phyloP scores from a whole-genome alignment of 345 rosid species.

The Lumnitzera racemosa region DNA sequence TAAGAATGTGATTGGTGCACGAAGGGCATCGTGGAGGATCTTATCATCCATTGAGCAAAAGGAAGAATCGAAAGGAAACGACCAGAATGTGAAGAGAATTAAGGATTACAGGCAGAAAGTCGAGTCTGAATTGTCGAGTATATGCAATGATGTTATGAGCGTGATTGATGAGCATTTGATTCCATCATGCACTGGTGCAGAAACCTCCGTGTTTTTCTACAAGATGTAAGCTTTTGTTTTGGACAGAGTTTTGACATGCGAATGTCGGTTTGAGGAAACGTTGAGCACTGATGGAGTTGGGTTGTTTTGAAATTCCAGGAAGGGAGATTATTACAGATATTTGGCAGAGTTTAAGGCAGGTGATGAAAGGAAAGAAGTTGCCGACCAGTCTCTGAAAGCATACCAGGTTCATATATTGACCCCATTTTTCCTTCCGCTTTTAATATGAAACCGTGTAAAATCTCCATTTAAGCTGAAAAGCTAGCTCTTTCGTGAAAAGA shows the following conservation, averaged over 20 bases:
- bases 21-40: constrained; percentile 36
- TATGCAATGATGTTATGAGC: constrained; percentile 25
- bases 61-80: constrained; percentile 28
- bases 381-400: constrained; percentile 40
- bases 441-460: neutral
- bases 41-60: constrained; percentile 30
- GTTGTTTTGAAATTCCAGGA: constrained; percentile 17
- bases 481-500: neutral
- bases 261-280: no score
- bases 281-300: neutral
- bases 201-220: constrained; percentile 26
- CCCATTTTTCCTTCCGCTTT: neutral
- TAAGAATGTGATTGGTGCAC: constrained; percentile 31
- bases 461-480: neutral
- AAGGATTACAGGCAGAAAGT: constrained; percentile 34
- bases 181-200: constrained; percentile 22
- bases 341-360: constrained; percentile 46
- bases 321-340: constrained; percentile 53
- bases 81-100: constrained; percentile 24
- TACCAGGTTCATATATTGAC: constrained; percentile 20
- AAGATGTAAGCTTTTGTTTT: constrained; percentile 22
- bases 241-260: no score
- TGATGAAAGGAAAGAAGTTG: constrained; percentile 42
- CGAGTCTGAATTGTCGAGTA: constrained; percentile 18
- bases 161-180: constrained; percentile 30